Evolutionary conservation across 495 filamentous ascomycete species (phyloP).

Genomic region (Aspergillus nidulans): DNA sequence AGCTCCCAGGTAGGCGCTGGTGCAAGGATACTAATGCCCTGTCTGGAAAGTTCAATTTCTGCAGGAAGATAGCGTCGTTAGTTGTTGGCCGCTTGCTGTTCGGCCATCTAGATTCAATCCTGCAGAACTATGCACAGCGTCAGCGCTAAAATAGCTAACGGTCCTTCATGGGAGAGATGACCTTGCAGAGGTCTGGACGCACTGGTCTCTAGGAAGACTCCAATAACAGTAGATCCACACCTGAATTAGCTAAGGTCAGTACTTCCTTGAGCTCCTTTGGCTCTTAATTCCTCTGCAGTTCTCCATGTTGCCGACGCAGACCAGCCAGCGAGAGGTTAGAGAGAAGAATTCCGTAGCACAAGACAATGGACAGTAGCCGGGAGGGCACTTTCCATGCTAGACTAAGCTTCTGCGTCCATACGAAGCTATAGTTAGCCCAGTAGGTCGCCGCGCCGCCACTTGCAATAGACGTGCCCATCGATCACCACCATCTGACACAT

Average conservation of each 20-base stretch:
- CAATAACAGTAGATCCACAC: constrained; percentile 29
- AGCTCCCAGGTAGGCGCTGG: constrained; percentile 41
- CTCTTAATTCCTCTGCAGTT: constrained; percentile 25
- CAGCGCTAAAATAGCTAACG: constrained; percentile 20
- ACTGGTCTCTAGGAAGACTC: constrained; percentile 30
- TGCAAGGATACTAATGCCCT: constrained; percentile 16
- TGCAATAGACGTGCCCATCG: constrained; percentile 48
- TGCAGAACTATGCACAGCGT: constrained; percentile 26
- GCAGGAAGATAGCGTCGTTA: constrained; percentile 20
- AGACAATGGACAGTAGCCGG: constrained; percentile 47
- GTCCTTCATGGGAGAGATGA: constrained; percentile 15
- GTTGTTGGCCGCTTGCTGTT: constrained; percentile 16
- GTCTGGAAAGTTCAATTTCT: constrained; percentile 16
- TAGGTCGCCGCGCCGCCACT: constrained; percentile 42
- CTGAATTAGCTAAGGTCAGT: constrained; percentile 22
- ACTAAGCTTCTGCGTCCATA: constrained; percentile 35
- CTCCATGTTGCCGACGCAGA: constrained; percentile 48
- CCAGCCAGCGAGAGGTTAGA: constrained; percentile 57
- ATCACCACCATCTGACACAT: constrained; percentile 29
- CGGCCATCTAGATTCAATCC: constrained; percentile 24
- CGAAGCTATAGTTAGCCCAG: constrained; percentile 45
- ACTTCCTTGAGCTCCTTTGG: constrained; percentile 19
- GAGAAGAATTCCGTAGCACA: constrained; percentile 54
- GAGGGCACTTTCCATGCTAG: constrained; percentile 49
- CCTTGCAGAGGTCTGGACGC: constrained; percentile 4